Evolutionary conservation across 2,329 filamentous ascomycete species (phyloP).

Genomic region (Aspergillus glaucus): DNA sequence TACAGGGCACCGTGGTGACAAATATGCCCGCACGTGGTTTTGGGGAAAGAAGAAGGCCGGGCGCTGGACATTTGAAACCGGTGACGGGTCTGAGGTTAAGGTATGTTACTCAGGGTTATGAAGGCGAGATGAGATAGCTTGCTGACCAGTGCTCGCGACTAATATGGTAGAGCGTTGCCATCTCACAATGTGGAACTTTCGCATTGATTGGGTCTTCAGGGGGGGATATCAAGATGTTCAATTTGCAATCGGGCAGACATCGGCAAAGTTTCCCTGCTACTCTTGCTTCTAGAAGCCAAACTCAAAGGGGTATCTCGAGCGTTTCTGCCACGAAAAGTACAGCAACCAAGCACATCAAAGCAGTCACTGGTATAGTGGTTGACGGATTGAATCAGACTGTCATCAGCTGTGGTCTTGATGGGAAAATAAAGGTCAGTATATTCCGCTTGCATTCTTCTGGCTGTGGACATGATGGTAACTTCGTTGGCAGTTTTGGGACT

Average conservation of each 20-base stretch:
- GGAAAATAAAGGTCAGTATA: conserved; percentile 65
- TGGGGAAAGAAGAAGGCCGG: conserved; percentile 93
- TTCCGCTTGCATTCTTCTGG: background rate
- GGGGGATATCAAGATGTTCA: conserved; percentile 90
- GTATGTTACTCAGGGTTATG: conserved; percentile 20
- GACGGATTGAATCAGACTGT: conserved; percentile 84
- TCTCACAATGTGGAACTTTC: conserved; percentile 91
- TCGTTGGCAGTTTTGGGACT: conserved; percentile 72
- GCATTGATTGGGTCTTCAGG: conserved; percentile 78
- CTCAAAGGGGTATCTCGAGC: conserved; percentile 37
- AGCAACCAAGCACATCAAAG: conserved; percentile 68
- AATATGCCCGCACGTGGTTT: conserved; percentile 89
- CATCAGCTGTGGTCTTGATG: conserved; percentile 82
- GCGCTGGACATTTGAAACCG: conserved; percentile 83
- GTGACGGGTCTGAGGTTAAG: conserved; percentile 71
- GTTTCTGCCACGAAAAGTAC: conserved; percentile 24
- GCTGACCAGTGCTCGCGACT: background rate
- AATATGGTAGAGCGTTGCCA: conserved; percentile 62
- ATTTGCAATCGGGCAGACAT: conserved; percentile 85
- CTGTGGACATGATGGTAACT: background rate
- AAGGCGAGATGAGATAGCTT: background rate
- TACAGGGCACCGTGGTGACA: conserved; percentile 81
- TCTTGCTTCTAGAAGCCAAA: conserved; percentile 55
- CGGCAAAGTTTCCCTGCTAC: conserved; percentile 78
- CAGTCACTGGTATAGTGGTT: conserved; percentile 78